phyloP scores from a whole-genome alignment of 1,284 basidiomycete species.

The Ustilago crameri region DNA sequence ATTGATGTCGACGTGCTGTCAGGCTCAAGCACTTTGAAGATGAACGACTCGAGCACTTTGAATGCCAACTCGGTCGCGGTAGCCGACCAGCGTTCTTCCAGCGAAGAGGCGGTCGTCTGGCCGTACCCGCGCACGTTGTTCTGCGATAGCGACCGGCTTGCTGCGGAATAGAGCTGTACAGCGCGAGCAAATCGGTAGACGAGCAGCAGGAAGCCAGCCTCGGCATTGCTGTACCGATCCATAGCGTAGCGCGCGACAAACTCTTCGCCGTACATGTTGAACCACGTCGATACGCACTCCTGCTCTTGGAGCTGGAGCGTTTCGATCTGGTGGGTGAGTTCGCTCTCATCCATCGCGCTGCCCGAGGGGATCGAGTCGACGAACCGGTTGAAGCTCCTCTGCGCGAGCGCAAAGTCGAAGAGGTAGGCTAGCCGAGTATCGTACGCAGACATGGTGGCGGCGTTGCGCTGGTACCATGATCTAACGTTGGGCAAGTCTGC shows the following conservation, averaged over 20 bases:
- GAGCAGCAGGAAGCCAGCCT: constrained; percentile 16
- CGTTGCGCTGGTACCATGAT: constrained; percentile 28
- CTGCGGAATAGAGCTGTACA: constrained; percentile 7
- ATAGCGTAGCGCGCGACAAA: constrained; percentile 23
- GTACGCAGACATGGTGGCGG: constrained; percentile 20
- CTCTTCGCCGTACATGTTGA: constrained; percentile 30
- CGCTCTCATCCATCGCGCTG: not conserved
- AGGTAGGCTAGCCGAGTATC: constrained; percentile 36
- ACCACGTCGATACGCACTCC: constrained; percentile 23
- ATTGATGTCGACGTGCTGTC: constrained; percentile 21
- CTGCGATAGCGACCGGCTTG: not conserved
- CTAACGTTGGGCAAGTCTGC: constrained; percentile 23
- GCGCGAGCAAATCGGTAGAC: constrained; percentile 22
- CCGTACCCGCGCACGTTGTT: not conserved
- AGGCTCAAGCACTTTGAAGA: constrained; percentile 20
- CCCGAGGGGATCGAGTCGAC: not conserved
- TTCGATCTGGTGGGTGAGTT: constrained; percentile 12
- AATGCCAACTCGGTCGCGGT: constrained; percentile 23
- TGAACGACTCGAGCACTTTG: constrained; percentile 25
- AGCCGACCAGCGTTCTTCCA: constrained; percentile 14
- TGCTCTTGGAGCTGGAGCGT: constrained; percentile 12
- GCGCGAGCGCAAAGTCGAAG: constrained; percentile 31
- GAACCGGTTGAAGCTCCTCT: constrained; percentile 22
- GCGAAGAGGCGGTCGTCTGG: constrained; percentile 1
- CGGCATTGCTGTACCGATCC: constrained; percentile 29